Conservation (phyloP, 2,329 filamentous ascomycete genomes). For the Arachnopeziza araneosa region DNA sequence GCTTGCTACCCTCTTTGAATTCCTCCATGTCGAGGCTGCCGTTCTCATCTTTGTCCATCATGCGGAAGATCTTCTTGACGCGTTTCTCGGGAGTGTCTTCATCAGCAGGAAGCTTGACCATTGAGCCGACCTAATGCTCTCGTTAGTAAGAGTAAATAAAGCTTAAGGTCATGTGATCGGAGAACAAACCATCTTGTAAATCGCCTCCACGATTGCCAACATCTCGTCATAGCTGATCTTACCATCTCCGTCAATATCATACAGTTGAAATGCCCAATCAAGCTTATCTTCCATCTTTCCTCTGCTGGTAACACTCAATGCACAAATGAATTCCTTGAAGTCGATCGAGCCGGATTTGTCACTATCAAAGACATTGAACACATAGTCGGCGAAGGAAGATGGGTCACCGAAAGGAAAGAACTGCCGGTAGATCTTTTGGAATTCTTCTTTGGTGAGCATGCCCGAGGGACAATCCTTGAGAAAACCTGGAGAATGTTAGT, state of each 20-base stretch:
- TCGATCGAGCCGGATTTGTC: conserved; percentile 97
- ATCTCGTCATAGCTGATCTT: conserved; percentile 99
- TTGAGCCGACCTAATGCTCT: conserved; percentile 76
- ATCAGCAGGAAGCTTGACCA: conserved; percentile 98
- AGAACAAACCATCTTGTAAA: conserved; percentile 90
- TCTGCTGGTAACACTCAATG: conserved; percentile 89
- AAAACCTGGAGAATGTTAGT: conserved; percentile 61
- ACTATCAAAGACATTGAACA: conserved; percentile 98
- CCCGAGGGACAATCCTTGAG: conserved; percentile 96
- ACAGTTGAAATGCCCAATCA: conserved; percentile 98
- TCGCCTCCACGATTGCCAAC: conserved; percentile 96
- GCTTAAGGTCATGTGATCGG: neutral
- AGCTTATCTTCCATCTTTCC: conserved; percentile 99
- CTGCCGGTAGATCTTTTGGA: conserved; percentile 99
- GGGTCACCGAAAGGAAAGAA: conserved; percentile 99
- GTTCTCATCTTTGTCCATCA: conserved; percentile 99
- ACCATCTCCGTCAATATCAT: conserved; percentile 97
- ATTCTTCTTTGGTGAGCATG: conserved; percentile 96
- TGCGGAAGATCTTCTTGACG: conserved; percentile 95
- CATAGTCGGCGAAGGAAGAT: conserved; percentile 95
- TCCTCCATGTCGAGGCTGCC: conserved; percentile 94
- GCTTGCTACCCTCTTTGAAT: conserved; percentile 98
- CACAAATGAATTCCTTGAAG: conserved; percentile 99
- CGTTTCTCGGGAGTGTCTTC: conserved; percentile 99
- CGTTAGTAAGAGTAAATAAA: neutral